These are phyloP conservation scores for Pestalotiopsis sp. DNA, from an alignment of 2,329 filamentous ascomycete genomes.

Conservation along the genomic window DNA sequence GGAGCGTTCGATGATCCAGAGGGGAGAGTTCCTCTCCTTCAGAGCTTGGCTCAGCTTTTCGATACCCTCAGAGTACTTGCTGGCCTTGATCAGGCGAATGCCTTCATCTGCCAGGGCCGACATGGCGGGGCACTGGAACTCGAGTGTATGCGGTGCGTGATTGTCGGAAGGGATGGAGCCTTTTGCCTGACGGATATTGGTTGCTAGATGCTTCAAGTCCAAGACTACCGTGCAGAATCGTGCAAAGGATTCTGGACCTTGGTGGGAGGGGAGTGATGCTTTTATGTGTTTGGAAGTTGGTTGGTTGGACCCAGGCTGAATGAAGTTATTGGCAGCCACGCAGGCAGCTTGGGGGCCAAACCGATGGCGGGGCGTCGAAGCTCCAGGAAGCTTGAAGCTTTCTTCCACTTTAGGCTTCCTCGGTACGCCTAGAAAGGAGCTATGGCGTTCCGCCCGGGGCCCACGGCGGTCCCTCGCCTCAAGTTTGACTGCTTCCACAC, in stretches of 20 bases:
- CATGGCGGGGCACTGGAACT: slow-evolving; percentile 36
- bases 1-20: slow-evolving; percentile 82
- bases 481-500: too few species aligned
- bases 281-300: too few species aligned
- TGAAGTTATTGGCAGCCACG: background rate
- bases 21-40: slow-evolving; percentile 65
- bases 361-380: slow-evolving; percentile 8
- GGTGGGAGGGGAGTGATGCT: too few species aligned
- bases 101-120: slow-evolving; percentile 58
- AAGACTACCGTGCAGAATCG: too few species aligned
- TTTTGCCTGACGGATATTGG: background rate
- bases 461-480: background rate
- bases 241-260: too few species aligned
- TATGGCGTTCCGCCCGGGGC: background rate
- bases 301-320: too few species aligned
- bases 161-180: background rate
- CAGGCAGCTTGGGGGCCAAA: background rate
- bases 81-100: slow-evolving; percentile 63
- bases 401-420: background rate
- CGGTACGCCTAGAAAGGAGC: background rate
- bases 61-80: slow-evolving; percentile 70
- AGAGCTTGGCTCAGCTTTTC: slow-evolving; percentile 69
- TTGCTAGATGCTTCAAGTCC: background rate
- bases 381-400: slow-evolving; percentile 6
- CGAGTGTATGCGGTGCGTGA: background rate